Evolutionary conservation across 331 rosid genomes (phyloP), one percentile per base, ranked within the genome.

Genomic region (Acacia pycnantha): DNA sequence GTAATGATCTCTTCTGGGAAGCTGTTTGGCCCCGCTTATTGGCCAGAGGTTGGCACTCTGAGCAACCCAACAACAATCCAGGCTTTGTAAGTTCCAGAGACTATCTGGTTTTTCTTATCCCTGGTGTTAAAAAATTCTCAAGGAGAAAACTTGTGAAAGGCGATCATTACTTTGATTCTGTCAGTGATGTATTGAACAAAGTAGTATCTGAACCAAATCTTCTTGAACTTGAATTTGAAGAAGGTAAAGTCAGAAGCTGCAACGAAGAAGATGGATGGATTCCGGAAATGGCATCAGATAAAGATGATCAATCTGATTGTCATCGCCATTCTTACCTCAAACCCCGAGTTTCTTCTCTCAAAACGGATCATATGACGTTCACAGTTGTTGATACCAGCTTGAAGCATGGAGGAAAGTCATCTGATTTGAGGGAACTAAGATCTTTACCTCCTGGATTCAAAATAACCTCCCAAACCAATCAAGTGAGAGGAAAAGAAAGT

Each of bases 21-120:
- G 98, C 98, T 78, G 94, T 94, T 78, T 94, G 98, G 98, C 98
- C 98, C 19, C 97, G 97, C 74, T 88, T 93, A 82, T 85, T 93
- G 11, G 98, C 90, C 46, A 93, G 89, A 83, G 98, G 98, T 51
- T 94, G 98, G 98, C 93, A 94, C 83, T 92, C 97, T 12, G 97
- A 94, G 92, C 94, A 88, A 74, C 92, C 92, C 16, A 87, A 84
- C 19, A 87, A 82, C 83, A 73, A 85, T 82, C 96, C 83, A 76
- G 90, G 87, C 53, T 86, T 82, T 81, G 69, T 86, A 50, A 86
- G 87, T 62, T 84, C 91, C 71, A 85, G 86, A 70, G 73, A 83
- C 41, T 73, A 65, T 79, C 74, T 94, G 79, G 97, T 94, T 81
- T 94, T 91, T 86, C 92, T 94, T 81, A 77, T 86, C 81, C 98